These are phyloP conservation scores for Adansonia rubrostipa DNA, from an alignment of 441 rosid species.

Conservation along the genomic window DNA sequence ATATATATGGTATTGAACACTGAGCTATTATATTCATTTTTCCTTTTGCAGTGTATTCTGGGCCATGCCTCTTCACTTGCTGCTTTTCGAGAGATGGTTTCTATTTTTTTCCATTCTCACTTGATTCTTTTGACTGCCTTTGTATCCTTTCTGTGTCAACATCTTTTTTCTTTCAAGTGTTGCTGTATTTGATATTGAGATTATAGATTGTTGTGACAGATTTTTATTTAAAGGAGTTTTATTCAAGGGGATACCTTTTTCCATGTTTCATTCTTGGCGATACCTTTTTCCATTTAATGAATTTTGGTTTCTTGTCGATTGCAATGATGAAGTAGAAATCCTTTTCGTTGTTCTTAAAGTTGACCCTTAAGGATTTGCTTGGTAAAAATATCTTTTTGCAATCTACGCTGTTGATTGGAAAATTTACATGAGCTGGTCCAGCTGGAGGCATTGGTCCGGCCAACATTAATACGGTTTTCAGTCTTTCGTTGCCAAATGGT, in stretches of 20 bases:
- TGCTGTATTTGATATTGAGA: neutral
- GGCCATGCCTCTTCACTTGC: constrained; percentile 5
- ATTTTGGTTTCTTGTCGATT: neutral
- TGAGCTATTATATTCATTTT: neutral
- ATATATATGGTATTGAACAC: neutral
- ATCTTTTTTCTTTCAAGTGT: neutral
- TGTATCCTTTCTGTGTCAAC: neutral
- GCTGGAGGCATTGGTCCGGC: neutral
- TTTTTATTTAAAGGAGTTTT: neutral
- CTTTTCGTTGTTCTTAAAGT: neutral
- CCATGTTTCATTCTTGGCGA: neutral
- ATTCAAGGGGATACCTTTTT: neutral
- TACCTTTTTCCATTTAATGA: neutral
- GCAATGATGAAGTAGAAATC: neutral
- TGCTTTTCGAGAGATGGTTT: neutral
- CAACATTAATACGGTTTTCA: neutral
- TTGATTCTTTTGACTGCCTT: neutral
- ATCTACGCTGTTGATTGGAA: neutral
- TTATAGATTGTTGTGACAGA: neutral
- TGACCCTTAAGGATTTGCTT: neutral
- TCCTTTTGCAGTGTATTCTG: neutral
- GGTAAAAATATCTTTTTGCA: neutral
- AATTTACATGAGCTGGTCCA: neutral
- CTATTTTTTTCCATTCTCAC: neutral
- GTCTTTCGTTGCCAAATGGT: neutral